These are phyloP conservation scores for Ogataea polymorpha DNA, from an alignment of 805 yeast genomes.

Conservation along the genomic window DNA sequence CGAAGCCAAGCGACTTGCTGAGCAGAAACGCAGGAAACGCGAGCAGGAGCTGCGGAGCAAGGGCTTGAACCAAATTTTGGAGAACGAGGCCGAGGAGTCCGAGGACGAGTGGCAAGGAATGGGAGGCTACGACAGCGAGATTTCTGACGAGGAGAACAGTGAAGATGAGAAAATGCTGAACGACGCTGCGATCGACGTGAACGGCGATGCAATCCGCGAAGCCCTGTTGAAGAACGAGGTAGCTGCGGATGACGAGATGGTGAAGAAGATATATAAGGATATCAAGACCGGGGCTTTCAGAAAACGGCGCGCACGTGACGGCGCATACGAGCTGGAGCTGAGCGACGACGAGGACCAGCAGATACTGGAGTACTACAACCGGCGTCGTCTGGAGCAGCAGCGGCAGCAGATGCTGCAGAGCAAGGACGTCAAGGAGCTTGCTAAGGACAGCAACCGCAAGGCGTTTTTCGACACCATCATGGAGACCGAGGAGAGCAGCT, in stretches of 20 bases:
- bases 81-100: conserved; percentile 83
- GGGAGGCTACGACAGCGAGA: conserved; percentile 69
- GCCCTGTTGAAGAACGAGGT: conserved; percentile 58
- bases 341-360: conserved; percentile 75
- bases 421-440: conserved; percentile 40
- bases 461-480: conserved; percentile 68
- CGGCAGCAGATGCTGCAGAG: conserved; percentile 43
- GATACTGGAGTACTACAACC: conserved; percentile 35
- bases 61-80: conserved; percentile 61
- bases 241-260: conserved; percentile 57
- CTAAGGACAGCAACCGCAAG: conserved; percentile 53
- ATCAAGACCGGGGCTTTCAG: conserved; percentile 69
- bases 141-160: conserved; percentile 58
- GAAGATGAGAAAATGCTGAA: conserved; percentile 80
- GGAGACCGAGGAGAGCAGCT: conserved; percentile 29
- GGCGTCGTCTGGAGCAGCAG: conserved; percentile 41
- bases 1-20: conserved; percentile 23
- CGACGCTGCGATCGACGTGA: conserved; percentile 56
- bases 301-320: conserved; percentile 50
- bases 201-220: conserved; percentile 56
- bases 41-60: conserved; percentile 52
- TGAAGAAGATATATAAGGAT: conserved; percentile 67
- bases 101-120: conserved; percentile 86
- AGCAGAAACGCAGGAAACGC: conserved; percentile 28
- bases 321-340: conserved; percentile 57